Evolutionary conservation across 2,329 filamentous ascomycete species (phyloP).

Genomic region (Botrytis hyacinthi): DNA sequence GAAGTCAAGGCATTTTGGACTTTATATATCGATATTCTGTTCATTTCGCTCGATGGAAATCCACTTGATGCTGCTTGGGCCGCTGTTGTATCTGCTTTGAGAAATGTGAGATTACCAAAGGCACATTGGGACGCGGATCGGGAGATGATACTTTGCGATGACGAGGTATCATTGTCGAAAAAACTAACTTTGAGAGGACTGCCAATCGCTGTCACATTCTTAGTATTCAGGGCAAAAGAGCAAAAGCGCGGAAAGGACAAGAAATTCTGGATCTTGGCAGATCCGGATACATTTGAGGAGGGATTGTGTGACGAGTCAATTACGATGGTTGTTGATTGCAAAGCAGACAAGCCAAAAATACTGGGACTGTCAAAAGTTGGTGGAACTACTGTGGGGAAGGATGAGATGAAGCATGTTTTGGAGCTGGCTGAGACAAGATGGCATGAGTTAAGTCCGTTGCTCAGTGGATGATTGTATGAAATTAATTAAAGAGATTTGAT

Average conservation of each 20-base stretch:
- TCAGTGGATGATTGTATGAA: slow-evolving; percentile 27
- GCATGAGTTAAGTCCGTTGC: slow-evolving; percentile 45
- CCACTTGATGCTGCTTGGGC: slow-evolving; percentile 90
- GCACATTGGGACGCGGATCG: slow-evolving; percentile 83
- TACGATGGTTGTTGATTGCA: slow-evolving; percentile 74
- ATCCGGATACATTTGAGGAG: slow-evolving; percentile 91
- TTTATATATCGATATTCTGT: slow-evolving; percentile 91
- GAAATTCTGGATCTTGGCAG: slow-evolving; percentile 74
- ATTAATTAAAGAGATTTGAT: slow-evolving; percentile 10
- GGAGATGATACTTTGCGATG: slow-evolving; percentile 75
- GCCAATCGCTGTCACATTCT: slow-evolving; percentile 75
- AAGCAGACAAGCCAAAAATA: slow-evolving; percentile 51
- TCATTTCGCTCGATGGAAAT: slow-evolving; percentile 89
- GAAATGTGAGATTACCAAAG: slow-evolving; percentile 71
- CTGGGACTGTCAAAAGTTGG: slow-evolving; percentile 80
- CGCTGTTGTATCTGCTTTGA: slow-evolving; percentile 75
- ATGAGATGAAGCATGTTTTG: slow-evolving; percentile 60
- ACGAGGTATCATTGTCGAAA: slow-evolving; percentile 51
- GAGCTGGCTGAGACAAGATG: slow-evolving; percentile 62
- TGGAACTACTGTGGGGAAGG: slow-evolving; percentile 65
- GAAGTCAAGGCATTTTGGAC: slow-evolving; percentile 87
- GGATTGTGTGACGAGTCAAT: slow-evolving; percentile 76
- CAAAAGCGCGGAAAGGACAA: slow-evolving; percentile 49
- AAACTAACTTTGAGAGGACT: slow-evolving; percentile 61
- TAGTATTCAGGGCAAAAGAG: slow-evolving; percentile 66